phyloP scores from a whole-genome alignment of 148 eudicot genomes.

The Pouteria glomerata region DNA sequence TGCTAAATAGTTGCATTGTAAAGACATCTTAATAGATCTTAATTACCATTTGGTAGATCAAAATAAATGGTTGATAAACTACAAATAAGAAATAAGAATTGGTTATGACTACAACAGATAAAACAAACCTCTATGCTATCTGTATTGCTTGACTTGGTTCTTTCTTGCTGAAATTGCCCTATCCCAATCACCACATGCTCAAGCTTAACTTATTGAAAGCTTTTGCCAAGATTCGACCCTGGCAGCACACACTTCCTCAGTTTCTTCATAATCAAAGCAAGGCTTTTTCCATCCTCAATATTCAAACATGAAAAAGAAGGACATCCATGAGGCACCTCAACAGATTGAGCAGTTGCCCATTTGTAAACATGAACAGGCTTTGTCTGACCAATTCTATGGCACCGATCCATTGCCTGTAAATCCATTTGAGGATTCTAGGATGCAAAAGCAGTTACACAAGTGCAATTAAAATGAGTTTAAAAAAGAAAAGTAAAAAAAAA shows the following conservation, averaged over 20 bases:
- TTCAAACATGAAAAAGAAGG: not conserved
- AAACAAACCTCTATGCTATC: constrained; percentile 53
- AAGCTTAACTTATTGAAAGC: constrained; percentile 91
- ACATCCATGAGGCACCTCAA: constrained; percentile 52
- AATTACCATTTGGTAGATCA: not conserved
- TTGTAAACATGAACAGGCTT: constrained; percentile 99
- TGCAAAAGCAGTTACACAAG: constrained; percentile 9
- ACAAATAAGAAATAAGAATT: not conserved
- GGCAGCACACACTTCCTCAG: constrained; percentile 16
- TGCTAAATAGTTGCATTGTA: not conserved
- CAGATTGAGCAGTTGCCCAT: constrained; percentile 89
- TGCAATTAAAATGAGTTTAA: not conserved
- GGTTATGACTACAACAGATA: not conserved
- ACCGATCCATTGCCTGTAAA: constrained; percentile 98
- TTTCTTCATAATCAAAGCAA: not conserved
- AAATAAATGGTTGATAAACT: not conserved
- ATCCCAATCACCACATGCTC: constrained; percentile 97
- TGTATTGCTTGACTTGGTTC: constrained; percentile 35
- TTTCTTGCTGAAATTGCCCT: constrained; percentile 88
- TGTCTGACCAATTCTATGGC: constrained; percentile 98
- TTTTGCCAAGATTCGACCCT: constrained; percentile 93
- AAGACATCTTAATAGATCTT: not conserved
- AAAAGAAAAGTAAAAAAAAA: not conserved
- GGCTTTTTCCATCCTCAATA: constrained; percentile 1
- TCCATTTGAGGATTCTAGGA: constrained; percentile 98